phyloP scores from a whole-genome alignment of 768 basidiomycete species.

The Cystobasidiopsis lactophilus region DNA sequence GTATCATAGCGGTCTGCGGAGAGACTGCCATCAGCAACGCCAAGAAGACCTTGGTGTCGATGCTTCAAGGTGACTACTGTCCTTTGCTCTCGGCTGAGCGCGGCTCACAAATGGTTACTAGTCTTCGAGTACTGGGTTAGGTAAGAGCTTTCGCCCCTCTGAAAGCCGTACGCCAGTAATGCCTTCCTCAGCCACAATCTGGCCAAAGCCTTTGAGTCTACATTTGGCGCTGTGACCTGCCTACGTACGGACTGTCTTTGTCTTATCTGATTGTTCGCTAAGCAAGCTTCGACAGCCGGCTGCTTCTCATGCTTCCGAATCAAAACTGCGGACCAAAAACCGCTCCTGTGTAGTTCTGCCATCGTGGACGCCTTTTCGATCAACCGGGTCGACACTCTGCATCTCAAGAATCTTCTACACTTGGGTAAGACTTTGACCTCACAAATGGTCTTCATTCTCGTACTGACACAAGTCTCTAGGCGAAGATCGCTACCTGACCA shows the following conservation, averaged over 20 bases:
- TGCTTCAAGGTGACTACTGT: conserved; percentile 73
- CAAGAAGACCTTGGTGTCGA: conserved; percentile 39
- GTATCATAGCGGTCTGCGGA: conserved; percentile 63
- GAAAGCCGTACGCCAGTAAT: conserved; percentile 28
- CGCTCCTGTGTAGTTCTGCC: conserved; percentile 28
- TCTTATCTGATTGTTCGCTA: too few species aligned
- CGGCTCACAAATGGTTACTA: too few species aligned
- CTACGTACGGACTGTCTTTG: conserved; percentile 24
- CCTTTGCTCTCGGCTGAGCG: conserved; percentile 20
- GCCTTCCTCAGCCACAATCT: conserved; percentile 98
- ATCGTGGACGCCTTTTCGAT: conserved; percentile 81
- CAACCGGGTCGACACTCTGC: conserved; percentile 77
- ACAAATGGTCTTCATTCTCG: not conserved
- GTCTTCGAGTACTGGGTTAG: conserved; percentile 86
- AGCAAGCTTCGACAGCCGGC: conserved; percentile 45
- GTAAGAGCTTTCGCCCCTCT: conserved; percentile 35
- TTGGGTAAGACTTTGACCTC: not conserved
- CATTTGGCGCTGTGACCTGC: conserved; percentile 97
- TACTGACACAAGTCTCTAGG: conserved; percentile 63
- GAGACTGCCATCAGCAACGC: conserved; percentile 83
- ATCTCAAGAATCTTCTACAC: conserved; percentile 10
- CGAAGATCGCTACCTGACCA: conserved; percentile 97
- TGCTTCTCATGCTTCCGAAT: conserved; percentile 96
- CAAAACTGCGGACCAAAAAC: conserved; percentile 71
- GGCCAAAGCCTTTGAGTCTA: conserved; percentile 89